Evolutionary conservation across 768 basidiomycete species (phyloP), one percentile per base, ranked within the genome.

Genomic region (Hygrocybe coccinea): DNA sequence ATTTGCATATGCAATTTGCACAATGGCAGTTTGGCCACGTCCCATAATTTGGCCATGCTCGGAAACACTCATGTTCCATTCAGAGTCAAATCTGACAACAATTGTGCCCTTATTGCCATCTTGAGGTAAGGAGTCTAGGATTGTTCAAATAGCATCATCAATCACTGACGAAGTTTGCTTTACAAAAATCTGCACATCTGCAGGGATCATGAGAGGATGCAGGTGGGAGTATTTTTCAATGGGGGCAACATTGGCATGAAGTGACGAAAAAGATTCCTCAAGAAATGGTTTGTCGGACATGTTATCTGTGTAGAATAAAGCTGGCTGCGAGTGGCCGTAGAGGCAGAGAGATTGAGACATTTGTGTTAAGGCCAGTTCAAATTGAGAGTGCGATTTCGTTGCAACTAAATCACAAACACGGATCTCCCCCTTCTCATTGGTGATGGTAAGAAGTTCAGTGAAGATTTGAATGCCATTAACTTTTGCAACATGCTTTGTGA

Each of bases 211-310:
- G 25, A 68, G 61, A 2, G 36, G 2, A 2, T 62, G 37, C 15
- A 71, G 63, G 19, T 67, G 38, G 0, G 41, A 41, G 52, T 67
- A 60, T 55, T 70, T 65, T 25, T 68, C 64, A 29, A n/a, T 45
- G 2, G 50, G 50, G n/a, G 29, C 7, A 7, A 64, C 58, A 46
- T 52, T 54, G 1, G 39, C n/a, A 10, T 41, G 49, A 19, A 67
- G 62, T 1, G 62, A 61, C 0, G 61, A 59, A 34, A 67, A 69
- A 3, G 10, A 11, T 41, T 3, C 3, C 39, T 4, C 39, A 3
- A 41, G 10, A 10, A 41, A 41, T 41, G 39, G 29, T 29, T 29
- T 29, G 29, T 29, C 29, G 8, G 4, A 3, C 29, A 29, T 8
- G 8, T 29, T 29, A 8, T 29, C 29, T 4, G 29, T 29, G 8